Evolutionary conservation across 1,284 basidiomycete genomes (phyloP).

Genomic region (Marasmius tenuissimus): DNA sequence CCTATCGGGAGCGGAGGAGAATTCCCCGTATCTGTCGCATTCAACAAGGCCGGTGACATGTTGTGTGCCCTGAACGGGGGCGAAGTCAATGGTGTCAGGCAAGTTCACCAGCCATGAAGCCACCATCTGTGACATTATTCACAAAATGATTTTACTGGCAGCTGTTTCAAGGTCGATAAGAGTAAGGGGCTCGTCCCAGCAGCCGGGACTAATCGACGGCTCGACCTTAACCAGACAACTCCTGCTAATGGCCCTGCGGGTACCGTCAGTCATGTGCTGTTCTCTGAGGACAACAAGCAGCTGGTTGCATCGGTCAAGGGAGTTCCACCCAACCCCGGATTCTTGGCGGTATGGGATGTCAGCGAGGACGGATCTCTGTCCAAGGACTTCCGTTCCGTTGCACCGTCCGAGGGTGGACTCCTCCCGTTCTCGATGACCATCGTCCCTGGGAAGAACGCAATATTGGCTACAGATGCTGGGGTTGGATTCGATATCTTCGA

Average conservation of each 20-base stretch:
- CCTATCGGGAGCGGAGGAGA: slow-evolving; percentile 44
- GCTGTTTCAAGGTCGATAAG: slow-evolving; percentile 44
- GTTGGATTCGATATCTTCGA: slow-evolving; percentile 48
- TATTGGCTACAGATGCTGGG: slow-evolving; percentile 46
- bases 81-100: slow-evolving; percentile 47
- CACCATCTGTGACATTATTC: neutral
- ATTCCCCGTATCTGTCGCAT: slow-evolving; percentile 47
- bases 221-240: slow-evolving; percentile 47
- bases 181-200: slow-evolving; percentile 38
- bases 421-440: slow-evolving; percentile 49
- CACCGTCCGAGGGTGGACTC: slow-evolving; percentile 36
- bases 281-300: slow-evolving; percentile 41
- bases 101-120: slow-evolving; percentile 10
- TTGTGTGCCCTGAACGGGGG: slow-evolving; percentile 50
- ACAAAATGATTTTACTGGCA: slow-evolving; percentile 16
- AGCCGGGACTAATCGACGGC: slow-evolving; percentile 37
- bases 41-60: slow-evolving; percentile 37
- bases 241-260: slow-evolving; percentile 40
- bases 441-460: slow-evolving; percentile 45
- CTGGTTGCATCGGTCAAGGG: slow-evolving; percentile 51
- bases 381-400: slow-evolving; percentile 34
- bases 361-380: slow-evolving; percentile 40
- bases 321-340: slow-evolving; percentile 41
- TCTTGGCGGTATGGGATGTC: slow-evolving; percentile 48
- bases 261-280: slow-evolving; percentile 42